A percentile compares a stretch with the other conserved stretches of the same genome.
Conservation (phyloP, 768 basidiomycete genomes). For the Suillus fuscotomentosus region DNA sequence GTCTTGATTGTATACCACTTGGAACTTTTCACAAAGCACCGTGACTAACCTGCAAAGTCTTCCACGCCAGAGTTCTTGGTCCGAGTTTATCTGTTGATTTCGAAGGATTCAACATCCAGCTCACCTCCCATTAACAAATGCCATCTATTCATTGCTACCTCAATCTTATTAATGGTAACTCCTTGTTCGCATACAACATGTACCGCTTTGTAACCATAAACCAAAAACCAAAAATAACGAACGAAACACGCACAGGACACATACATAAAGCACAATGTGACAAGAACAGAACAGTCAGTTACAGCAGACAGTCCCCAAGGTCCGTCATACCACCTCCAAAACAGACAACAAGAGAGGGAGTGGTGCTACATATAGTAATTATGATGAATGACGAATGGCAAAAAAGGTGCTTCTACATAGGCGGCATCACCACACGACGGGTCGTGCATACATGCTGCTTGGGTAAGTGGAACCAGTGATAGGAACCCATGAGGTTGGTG, state of each 20-base stretch:
- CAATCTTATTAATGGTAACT: not conserved
- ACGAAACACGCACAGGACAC: not conserved
- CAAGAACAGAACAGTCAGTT: not conserved
- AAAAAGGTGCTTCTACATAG: not conserved
- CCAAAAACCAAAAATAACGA: not conserved
- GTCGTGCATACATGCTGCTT: not conserved
- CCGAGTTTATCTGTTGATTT: too few relatives aligned
- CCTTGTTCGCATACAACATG: not conserved
- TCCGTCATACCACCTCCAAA: constrained; percentile 1
- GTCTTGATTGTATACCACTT: too few relatives aligned
- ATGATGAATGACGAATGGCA: not conserved
- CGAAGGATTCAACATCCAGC: too few relatives aligned
- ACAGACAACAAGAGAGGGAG: not conserved
- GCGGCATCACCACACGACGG: not conserved
- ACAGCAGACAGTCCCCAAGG: not conserved
- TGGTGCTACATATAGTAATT: not conserved
- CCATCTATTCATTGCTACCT: not conserved
- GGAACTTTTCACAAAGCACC: too few relatives aligned
- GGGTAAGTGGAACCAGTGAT: not conserved
- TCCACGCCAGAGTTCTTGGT: too few relatives aligned
- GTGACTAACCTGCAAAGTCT: too few relatives aligned
- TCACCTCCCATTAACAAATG: too few relatives aligned
- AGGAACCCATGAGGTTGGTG: not conserved
- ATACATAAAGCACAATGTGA: not conserved
- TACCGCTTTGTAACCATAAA: not conserved